Base-by-base conservation (phyloP, 2,329 filamentous ascomycete genomes). In the Monosporascus sp. region DNA sequence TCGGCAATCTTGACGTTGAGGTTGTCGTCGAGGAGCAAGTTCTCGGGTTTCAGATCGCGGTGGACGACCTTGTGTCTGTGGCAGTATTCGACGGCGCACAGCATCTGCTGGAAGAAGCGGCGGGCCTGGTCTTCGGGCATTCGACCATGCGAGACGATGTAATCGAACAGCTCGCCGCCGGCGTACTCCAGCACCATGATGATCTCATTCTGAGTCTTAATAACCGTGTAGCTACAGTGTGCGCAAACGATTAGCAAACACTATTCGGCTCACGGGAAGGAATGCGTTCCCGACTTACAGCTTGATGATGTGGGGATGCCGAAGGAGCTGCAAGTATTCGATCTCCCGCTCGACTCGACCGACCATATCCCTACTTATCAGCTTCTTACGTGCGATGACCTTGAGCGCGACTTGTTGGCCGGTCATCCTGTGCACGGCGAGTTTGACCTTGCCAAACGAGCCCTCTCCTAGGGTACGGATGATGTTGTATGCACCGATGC, bases 151-250 rank as follows among this genome's bases (percentile, higher is more conserved):
- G 92, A 88, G 54, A 99, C 94, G 58, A 99, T 94, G 74, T 97
- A 97, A 73, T 99, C 93, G 73, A 99, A 99, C 56, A 99, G 80
- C 73, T 99, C 94, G 56, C 90, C 90, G 57, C 94, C 94, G 43
- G 94, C 94, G 73, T 96, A 99, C 73, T 99, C 94, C 62, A 99
- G 84, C 48, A 99, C 94, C 94, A 99, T 99, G 72, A 97, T 94
- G 69, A 99, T 99, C 70, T 99, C 94, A 57, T 83, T 85, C 24
- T 86, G 84, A 7, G 93, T 97, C 58, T 96, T 97, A 71, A 99
- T 97, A 59, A 99, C 94, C 31, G 94, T 97, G 73, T 91, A 96
- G 53, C 90, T 94, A 64, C 43, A 50, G 38, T 38, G 37, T 16
- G 26, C 7, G 26, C 9, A 19, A 7, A 7, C 17, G 46, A 55